Base-by-base conservation (phyloP, 1,139 yeast species). In the Candida tetrigidarum region DNA sequence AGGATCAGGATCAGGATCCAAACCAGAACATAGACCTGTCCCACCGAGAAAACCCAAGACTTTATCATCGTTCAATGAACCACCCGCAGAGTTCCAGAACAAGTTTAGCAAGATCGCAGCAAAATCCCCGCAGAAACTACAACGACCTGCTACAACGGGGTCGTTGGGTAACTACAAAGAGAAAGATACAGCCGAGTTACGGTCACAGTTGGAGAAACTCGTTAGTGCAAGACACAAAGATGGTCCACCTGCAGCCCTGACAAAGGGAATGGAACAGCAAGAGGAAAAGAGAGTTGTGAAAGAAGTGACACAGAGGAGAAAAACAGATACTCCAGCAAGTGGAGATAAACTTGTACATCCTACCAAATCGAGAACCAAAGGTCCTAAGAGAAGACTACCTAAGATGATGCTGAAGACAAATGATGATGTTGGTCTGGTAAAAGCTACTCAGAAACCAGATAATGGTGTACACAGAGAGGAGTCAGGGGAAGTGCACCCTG, bases 331-430 rank as follows among this genome's bases (percentile, higher is more conserved):
- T 23, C 44, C 41, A 3, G 4, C 22, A 5, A 42, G 50, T 11
- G 48, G 53, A 5, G 60, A 52, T 35, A 67, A 71, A 43, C 66
- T 86, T 47, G 69, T 66, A 0, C 95, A 87, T 57, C 67, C 80
- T 9, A 86, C 78, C 38, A 87, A 86, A 59, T 55, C 67, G 1
- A 71, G 96, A 50, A 69, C 91, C 4, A 82, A 76, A 55, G 96
- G 96, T 0, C 96, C 96, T 2, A 84, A 78, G 59, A 71, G 96
- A 57, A 74, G 86, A 50, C 73, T 83, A 30, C 96, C 96, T 0
- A 75, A 70, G 47, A 53, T 33, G 5, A 46, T 60, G 35, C 45
- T 28, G 41, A 25, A 15, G 30, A 11, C n/a, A n/a, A n/a, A n/a
- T n/a, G n/a, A n/a, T n/a, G n/a, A n/a, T n/a, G n/a, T n/a, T n/a